Base-by-base conservation (phyloP, 768 basidiomycete species). In the Collybia mongolica region DNA sequence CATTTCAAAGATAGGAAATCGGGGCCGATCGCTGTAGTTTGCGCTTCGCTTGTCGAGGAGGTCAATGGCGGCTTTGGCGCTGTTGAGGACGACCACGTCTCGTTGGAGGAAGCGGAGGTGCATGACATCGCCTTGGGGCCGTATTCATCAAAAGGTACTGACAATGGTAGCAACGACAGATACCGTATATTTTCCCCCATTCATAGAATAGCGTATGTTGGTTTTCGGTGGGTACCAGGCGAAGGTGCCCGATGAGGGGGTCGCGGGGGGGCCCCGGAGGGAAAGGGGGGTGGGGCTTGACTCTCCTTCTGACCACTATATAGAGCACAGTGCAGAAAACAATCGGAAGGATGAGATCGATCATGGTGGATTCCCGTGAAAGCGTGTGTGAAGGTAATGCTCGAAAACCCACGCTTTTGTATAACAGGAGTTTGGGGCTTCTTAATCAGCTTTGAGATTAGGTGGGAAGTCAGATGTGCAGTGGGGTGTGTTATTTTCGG, bases 21-120 rank as follows among this genome's bases (percentile, higher is more conserved):
- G 41, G 6, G 53, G 46, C 15, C 54, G 50, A 54, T 62, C 63
- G 5, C 74, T 73, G 55, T 75, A 76, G 5, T 68, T 71, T 5
- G 60, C 52, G 1, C 70, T 42, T 3, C 71, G 62, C 39, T 68
- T 68, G 22, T 72, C 67, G 15, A 75, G 60, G 2, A 75, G 59
- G 6, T 70, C 71, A 20, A 62, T 59, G 6, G 65, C 66, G 18
- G 64, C 61, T 35, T 68, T 60, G 20, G 60, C 47, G n/a, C 62
- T 67, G 51, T 68, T 74, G 29, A 72, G 48, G 26, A 74, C 50
- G 39, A 72, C 57, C 19, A 67, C 48, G 36, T 54, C 51, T 38
- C 51, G 54, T 15, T 60, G 62, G n/a, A 63, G 55, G 7, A 67
- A 40, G 36, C 62, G 51, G 2, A 68, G 47, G 43, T 65, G 58